Evolutionary conservation across 352 stramenopile genomes (phyloP).

Genomic region (Pythium apleroticum): DNA sequence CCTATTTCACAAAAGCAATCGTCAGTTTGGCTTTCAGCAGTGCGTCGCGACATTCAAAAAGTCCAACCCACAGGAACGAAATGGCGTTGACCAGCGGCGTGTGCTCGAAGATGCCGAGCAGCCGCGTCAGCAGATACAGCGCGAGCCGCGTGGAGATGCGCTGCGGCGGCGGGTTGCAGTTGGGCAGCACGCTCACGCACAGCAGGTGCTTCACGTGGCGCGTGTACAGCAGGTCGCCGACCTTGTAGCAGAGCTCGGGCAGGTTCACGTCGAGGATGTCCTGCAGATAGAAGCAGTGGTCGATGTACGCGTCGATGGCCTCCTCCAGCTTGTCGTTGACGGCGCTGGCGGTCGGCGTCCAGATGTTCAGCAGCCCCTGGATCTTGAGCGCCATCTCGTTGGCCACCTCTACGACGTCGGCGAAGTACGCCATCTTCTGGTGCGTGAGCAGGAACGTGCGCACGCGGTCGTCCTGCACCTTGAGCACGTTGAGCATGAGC

Average conservation of each 20-base stretch:
- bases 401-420: slow-evolving; percentile 72
- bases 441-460: slow-evolving; percentile 73
- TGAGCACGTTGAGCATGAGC: slow-evolving; percentile 83
- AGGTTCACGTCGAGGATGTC: slow-evolving; percentile 84
- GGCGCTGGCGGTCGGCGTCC: slow-evolving; percentile 31
- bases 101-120: slow-evolving; percentile 78
- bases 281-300: slow-evolving; percentile 86
- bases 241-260: slow-evolving; percentile 78
- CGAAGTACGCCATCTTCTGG: slow-evolving; percentile 78
- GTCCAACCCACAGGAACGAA: slow-evolving; percentile 56
- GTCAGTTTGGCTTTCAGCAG: background rate
- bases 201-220: slow-evolving; percentile 69
- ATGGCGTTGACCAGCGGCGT: slow-evolving; percentile 82
- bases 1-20: slow-evolving; percentile 21
- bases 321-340: slow-evolving; percentile 79
- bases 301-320: slow-evolving; percentile 76
- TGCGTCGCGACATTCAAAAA: slow-evolving; percentile 4
- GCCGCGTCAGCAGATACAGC: slow-evolving; percentile 71
- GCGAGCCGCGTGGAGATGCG: slow-evolving; percentile 76
- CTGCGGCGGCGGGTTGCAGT: slow-evolving; percentile 69
- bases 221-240: slow-evolving; percentile 73
- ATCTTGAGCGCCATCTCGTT: slow-evolving; percentile 77
- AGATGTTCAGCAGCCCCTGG: slow-evolving; percentile 71
- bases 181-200: slow-evolving; percentile 69
- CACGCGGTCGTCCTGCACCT: slow-evolving; percentile 74